These are phyloP conservation scores for Solidago caesia DNA, from an alignment of 129 eudicot species.

Conservation along the genomic window DNA sequence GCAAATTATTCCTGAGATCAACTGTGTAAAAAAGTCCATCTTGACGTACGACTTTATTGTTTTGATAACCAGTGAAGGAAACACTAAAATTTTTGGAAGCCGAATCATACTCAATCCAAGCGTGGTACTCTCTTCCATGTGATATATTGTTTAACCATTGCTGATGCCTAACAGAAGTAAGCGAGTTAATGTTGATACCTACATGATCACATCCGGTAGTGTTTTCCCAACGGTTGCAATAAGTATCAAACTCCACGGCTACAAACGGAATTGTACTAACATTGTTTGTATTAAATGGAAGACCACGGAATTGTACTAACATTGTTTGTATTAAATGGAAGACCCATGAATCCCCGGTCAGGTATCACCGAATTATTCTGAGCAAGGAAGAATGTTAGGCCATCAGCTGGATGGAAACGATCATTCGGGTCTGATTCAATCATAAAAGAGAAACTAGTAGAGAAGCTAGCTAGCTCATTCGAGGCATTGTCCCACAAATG, in stretches of 20 bases:
- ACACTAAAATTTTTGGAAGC: slow-evolving; percentile 22
- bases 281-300: not conserved
- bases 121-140: slow-evolving; percentile 18
- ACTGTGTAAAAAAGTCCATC: slow-evolving; percentile 20
- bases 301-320: not conserved
- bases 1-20: slow-evolving; percentile 31
- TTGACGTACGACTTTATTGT: not conserved
- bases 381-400: slow-evolving; percentile 3
- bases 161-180: slow-evolving; percentile 19
- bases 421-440: not conserved
- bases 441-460: not conserved
- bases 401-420: not conserved
- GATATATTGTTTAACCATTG: slow-evolving; percentile 32
- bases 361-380: not conserved
- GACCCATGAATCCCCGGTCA: not conserved
- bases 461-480: not conserved
- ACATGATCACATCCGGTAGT: not conserved
- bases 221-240: slow-evolving; percentile 17
- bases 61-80: slow-evolving; percentile 22
- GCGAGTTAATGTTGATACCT: slow-evolving; percentile 34
- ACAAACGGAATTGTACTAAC: slow-evolving; percentile 14
- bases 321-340: not conserved
- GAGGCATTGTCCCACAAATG: not conserved
- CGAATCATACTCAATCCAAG: slow-evolving; percentile 40
- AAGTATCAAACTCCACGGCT: slow-evolving; percentile 48